Evolutionary conservation across 2,329 filamentous ascomycete species (phyloP), one percentile per base, ranked within the genome.

Genomic region (Hypomyces rosellus): DNA sequence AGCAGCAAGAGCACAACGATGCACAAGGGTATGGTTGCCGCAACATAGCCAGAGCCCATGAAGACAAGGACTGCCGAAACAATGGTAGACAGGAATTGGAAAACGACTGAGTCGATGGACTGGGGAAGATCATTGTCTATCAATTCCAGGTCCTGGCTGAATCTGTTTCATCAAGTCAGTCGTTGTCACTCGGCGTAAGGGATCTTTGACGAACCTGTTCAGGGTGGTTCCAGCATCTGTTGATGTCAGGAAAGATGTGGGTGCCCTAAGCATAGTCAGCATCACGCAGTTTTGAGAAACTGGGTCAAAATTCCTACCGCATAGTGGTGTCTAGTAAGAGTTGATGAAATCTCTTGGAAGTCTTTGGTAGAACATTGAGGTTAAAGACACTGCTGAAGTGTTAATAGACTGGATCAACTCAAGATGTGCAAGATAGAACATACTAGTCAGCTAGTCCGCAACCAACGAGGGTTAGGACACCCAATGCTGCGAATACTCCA

Each of bases 191-290:
- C 25, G 9, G 25, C 6, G 6, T 30, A 7, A 30, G 9, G 9
- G 25, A 11, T 30, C 25, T 11, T 30, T 30, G 9, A 20, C 46
- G 1, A 25, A 54, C 46, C 57, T 59, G 45, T 72, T 70, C 18
- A 64, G 62, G 1, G 65, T 62, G 1, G 64, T 55, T 13, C 68
- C 69, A 8, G 60, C 63, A 48, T 70, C 64, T 1, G 68, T 69
- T 5, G 56, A 61, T 0, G 65, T 65, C 39, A 72, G 64, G 54
- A 69, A 69, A 3, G 54, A 54, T 15, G 67, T 61, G 2, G 66
- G 38, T 25, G 56, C 56, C 8, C 56, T 58, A 14, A 18, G 0
- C 8, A 30, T 5, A 7, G 20, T 53, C 60, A 6, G 66, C 63
- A 6, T 51, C 45, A 14, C 45, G 13, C 5, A 16, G n/a, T 12